Evolutionary conservation across 768 basidiomycete genomes (phyloP).

Genomic region (Podaxis sp.): DNA sequence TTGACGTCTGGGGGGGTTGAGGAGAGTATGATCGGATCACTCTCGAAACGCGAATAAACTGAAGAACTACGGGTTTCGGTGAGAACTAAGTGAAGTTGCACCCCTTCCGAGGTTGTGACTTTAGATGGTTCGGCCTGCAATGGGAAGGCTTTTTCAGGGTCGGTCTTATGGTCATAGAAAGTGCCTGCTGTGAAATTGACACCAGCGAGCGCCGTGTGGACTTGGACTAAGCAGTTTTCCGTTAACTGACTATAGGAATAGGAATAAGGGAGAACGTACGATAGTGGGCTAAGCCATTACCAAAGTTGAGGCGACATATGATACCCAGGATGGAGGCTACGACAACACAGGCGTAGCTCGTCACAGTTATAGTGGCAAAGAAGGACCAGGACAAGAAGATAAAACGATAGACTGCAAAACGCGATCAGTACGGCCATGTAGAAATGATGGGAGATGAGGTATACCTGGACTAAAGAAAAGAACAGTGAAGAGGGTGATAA

Average conservation of each 20-base stretch:
- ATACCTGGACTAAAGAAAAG: conserved; percentile 40
- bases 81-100: not conserved
- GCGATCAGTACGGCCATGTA: not conserved
- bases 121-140: not conserved
- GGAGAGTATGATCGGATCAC: conserved; percentile 2
- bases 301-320: conserved; percentile 50
- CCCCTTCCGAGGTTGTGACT: not conserved
- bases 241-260: not conserved
- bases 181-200: conserved; percentile 9
- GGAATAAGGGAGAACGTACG: conserved; percentile 21
- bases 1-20: conserved; percentile 7
- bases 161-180: conserved; percentile 5
- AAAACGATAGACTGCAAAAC: conserved; percentile 34
- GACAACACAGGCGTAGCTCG: conserved; percentile 37
- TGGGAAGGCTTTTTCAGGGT: not conserved
- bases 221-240: not conserved
- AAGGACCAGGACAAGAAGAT: conserved; percentile 42
- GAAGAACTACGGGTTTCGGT: not conserved
- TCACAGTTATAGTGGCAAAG: conserved; percentile 42
- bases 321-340: conserved; percentile 38
- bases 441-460: conserved; percentile 16
- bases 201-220: not conserved
- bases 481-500: conserved; percentile 33
- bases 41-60: not conserved
- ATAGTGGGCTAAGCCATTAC: conserved; percentile 49